Conservation (phyloP, 2,329 filamentous ascomycete species). For the Epichloe brachyelytri region DNA sequence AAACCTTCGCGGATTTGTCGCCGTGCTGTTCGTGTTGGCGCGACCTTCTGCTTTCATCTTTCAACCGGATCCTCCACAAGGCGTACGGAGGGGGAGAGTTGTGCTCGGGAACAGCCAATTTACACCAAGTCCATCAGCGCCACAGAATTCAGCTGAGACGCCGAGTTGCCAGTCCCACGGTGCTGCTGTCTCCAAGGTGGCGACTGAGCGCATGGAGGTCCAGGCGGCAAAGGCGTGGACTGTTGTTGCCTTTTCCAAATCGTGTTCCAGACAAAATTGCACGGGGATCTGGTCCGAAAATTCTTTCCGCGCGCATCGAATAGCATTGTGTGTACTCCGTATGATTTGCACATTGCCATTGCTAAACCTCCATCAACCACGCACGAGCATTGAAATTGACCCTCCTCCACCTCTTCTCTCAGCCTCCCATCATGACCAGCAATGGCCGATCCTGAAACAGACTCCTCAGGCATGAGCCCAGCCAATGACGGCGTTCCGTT, state of each 20-base stretch:
- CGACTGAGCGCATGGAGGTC: not conserved
- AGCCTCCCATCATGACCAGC: not conserved
- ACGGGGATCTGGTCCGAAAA: not conserved
- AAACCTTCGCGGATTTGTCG: not conserved
- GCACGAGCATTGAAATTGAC: too few relatives aligned
- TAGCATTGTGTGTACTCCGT: not conserved
- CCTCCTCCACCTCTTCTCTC: not conserved
- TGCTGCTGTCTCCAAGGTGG: not conserved
- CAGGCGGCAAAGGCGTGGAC: not conserved
- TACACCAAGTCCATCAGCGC: not conserved
- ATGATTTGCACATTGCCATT: not conserved
- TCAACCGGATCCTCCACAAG: too few relatives aligned
- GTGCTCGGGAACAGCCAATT: not conserved
- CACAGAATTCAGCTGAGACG: not conserved
- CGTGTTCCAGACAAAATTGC: not conserved
- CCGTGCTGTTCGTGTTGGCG: not conserved
- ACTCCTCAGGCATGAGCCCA: not conserved
- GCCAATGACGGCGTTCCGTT: slow-evolving; percentile 6
- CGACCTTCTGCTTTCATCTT: not conserved
- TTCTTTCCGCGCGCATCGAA: too few relatives aligned
- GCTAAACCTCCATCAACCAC: not conserved
- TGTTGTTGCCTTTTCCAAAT: not conserved
- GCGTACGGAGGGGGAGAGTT: not conserved
- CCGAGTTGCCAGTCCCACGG: not conserved
- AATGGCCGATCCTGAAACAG: slow-evolving; percentile 3